Base-by-base conservation (phyloP, 352 stramenopile species). In the Phytophthora ramorum region DNA sequence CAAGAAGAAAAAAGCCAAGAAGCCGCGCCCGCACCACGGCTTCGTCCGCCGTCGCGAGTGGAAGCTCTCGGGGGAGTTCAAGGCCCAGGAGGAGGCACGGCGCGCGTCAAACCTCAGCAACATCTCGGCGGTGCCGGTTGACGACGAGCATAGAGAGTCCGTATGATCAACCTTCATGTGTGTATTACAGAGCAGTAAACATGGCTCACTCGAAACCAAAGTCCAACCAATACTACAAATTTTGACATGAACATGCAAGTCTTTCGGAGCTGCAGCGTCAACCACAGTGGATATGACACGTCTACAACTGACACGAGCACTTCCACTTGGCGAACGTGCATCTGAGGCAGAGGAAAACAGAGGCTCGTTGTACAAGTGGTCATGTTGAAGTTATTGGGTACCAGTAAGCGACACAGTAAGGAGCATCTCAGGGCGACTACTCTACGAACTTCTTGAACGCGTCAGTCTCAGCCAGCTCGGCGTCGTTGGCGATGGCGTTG, bases 11-110 rank as follows among this genome's bases (percentile, higher is more conserved):
- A 80, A 82, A 38, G 16, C 44, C 3, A 79, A 79, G 46, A 89
- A 87, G 53, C 62, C 63, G 26, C 75, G 78, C 8, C 75, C 72
- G 6, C 78, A 89, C 51, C 85, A 88, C 54, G 85, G 85, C 3
- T 80, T 93, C 37, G 85, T 93, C 40, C 83, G 85, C 28, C 83
- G 85, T 17, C 85, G 85, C 46, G 69, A 93, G 69, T 93, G 85
- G 85, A 74, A 80, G 10, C 64, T 93, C 3, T 88, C 83, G 7
- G 79, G 86, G 14, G 75, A 80, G 49, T 91, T 88, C 70, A 76
- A 81, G 53, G 59, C 78, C 0, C 58, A 89, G 35, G 57, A 71
- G 14, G 67, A 80, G 48, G 65, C 69, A 28, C 63, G 65, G 7
- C 56, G 61, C 10, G 52, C 66, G 10, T 78, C 64, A 7, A 66